phyloP scores from a whole-genome alignment of 176 grass and related monocot genomes.

The Zea luxurians region DNA sequence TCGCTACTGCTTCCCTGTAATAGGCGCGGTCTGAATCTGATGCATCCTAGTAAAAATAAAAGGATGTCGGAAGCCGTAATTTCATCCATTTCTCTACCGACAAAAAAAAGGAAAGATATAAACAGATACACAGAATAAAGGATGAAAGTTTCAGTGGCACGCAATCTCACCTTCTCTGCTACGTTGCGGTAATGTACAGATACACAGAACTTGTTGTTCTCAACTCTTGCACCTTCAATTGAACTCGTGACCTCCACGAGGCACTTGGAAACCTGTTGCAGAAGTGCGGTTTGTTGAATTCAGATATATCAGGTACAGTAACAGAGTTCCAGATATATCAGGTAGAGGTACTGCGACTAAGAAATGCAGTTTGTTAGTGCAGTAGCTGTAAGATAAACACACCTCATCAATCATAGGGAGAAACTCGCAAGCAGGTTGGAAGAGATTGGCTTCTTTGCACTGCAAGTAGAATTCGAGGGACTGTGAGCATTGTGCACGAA shows the following conservation, averaged over 20 bases:
- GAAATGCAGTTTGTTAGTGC: neutral
- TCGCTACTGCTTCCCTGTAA: neutral
- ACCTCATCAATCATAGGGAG: slow-evolving; percentile 94
- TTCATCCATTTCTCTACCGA: neutral
- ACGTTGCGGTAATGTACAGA: slow-evolving; percentile 97
- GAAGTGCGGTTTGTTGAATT: neutral
- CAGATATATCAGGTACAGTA: too few relatives aligned
- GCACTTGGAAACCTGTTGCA: slow-evolving; percentile 64
- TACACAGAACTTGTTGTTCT: slow-evolving; percentile 95
- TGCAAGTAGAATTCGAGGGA: slow-evolving; percentile 33
- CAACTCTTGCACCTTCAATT: slow-evolving; percentile 68
- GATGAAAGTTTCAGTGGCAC: neutral
- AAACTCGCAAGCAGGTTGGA: slow-evolving; percentile 92
- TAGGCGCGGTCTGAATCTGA: neutral
- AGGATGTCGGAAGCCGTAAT: neutral
- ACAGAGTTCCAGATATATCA: neutral
- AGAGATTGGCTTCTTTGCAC: slow-evolving; percentile 63
- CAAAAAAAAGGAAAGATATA: neutral
- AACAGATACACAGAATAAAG: too few relatives aligned
- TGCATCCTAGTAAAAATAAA: neutral
- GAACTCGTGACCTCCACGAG: slow-evolving; percentile 58
- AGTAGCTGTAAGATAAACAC: slow-evolving; percentile 16
- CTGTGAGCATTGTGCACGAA: neutral
- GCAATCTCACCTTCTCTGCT: slow-evolving; percentile 57
- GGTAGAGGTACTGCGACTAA: neutral